These are phyloP conservation scores for Yamadazyma philogaea DNA, from an alignment of 805 yeast species.

Conservation along the genomic window DNA sequence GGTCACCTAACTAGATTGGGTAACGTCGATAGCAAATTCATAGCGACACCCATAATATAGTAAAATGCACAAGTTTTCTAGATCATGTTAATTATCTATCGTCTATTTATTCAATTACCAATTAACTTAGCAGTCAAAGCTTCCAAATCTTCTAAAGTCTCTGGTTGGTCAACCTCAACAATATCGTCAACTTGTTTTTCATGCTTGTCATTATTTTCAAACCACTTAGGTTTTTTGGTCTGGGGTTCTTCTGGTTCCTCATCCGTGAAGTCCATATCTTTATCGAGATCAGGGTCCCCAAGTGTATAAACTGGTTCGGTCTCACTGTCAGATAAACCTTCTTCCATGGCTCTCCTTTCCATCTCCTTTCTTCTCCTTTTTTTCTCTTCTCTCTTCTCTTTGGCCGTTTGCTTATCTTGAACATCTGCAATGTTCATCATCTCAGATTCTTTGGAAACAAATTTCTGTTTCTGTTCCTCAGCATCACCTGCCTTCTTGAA, in stretches of 20 bases:
- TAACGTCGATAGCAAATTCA: conserved; percentile 26
- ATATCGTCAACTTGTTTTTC: conserved; percentile 30
- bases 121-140: conserved; percentile 65
- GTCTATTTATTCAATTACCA: conserved; percentile 8
- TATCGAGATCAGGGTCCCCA: conserved; percentile 41
- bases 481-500: conserved; percentile 76
- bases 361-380: conserved; percentile 83
- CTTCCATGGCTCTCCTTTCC: conserved; percentile 54
- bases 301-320: conserved; percentile 24
- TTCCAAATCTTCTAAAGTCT: conserved; percentile 90
- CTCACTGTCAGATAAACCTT: conserved; percentile 32
- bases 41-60: conserved; percentile 22
- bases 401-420: conserved; percentile 74
- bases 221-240: conserved; percentile 49
- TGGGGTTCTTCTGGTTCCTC: conserved; percentile 32
- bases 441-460: conserved; percentile 61
- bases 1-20: conserved; percentile 32
- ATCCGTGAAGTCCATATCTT: conserved; percentile 40
- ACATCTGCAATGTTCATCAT: conserved; percentile 70
- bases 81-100: neutral
- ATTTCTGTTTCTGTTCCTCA: conserved; percentile 60
- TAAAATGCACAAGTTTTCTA: neutral
- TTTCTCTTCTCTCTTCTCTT: conserved; percentile 78
- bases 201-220: conserved; percentile 31
- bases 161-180: conserved; percentile 82